Base-by-base conservation (phyloP, 345 rosid species). In the Citrus mangshanensis region DNA sequence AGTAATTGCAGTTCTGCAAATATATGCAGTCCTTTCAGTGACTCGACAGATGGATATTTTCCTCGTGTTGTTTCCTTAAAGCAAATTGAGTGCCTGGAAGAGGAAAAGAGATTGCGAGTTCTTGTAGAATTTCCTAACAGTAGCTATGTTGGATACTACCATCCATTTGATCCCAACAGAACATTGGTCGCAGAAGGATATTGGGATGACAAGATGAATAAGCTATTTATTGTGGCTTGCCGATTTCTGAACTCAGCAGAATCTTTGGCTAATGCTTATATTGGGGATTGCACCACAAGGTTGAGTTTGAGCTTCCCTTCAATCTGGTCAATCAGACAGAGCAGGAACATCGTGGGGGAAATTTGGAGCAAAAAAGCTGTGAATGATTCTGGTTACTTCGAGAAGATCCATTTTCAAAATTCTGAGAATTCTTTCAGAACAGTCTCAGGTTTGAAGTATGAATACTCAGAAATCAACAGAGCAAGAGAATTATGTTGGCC, bases 181-280 rank as follows among this genome's bases (percentile, higher is more conserved):
- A 59, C 81, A 14, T 60, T 90, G 76, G 70, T 91, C 27, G 94
- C 87, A 12, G 91, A 91, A 86, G 94, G 87, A 63, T 9, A 71
- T 34, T 89, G 92, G 91, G 92, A 86, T 58, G 79, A 78, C 6
- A 77, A 72, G 70, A 83, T 59, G 66, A 80, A 88, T 61, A 73
- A 30, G 60, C 82, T 88, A 24, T 73, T 74, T 75, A 55, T 85
- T 32, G 77, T 70, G 28, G 90, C 86, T 21, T 89, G 91, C 64
- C 78, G 81, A 40, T 72, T 88, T 40, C 70, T 73, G 59, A 82
- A 82, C 62, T 8, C 58, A 4, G 63, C 80, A 3, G 77, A 71
- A 49, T 82, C 91, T 30, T 81, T 75, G 77, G 78, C 69, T 59
- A 81, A 65, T 58, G 88, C 87, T 81, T 73, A 59, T 56, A 79